phyloP scores from a whole-genome alignment of 2,329 filamentous ascomycete genomes.

The Tolypocladium tropicale region DNA sequence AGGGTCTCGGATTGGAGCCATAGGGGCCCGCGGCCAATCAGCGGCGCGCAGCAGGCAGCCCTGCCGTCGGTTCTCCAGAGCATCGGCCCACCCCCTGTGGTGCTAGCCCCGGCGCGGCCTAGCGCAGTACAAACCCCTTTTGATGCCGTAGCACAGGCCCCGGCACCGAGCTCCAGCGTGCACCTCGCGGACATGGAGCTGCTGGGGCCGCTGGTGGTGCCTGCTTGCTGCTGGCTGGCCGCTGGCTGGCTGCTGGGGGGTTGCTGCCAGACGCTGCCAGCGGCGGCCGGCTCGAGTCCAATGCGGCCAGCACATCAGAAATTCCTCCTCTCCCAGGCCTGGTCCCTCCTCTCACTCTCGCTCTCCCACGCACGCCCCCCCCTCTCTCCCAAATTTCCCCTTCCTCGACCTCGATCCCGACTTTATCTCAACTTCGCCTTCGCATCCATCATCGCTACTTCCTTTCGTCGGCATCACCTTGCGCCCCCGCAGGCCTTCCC shows the following conservation, averaged over 20 bases:
- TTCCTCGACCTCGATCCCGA: constrained; percentile 12
- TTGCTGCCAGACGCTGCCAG: neutral
- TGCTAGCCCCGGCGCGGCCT: constrained; percentile 14
- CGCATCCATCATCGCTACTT: constrained; percentile 27
- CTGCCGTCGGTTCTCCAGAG: constrained; percentile 19
- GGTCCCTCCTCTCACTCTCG: constrained; percentile 1
- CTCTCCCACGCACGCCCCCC: constrained; percentile 6
- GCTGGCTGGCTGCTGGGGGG: neutral
- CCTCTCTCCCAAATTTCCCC: constrained; percentile 13
- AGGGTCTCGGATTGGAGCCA: constrained; percentile 1
- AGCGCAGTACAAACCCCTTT: constrained; percentile 22
- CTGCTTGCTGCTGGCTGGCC: neutral
- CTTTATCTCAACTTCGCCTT: constrained; percentile 11
- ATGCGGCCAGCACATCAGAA: constrained; percentile 8
- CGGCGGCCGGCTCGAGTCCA: constrained; percentile 2
- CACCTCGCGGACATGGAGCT: neutral
- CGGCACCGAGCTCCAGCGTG: neutral
- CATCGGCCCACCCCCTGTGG: constrained; percentile 6
- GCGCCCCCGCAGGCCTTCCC: constrained; percentile 4
- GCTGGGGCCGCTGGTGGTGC: neutral
- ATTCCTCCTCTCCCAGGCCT: constrained; percentile 1
- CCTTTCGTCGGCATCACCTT: constrained; percentile 13
- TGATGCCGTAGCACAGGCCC: constrained; percentile 14
- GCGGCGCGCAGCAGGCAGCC: constrained; percentile 6
- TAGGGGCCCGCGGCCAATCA: constrained; percentile 11